Conservation (phyloP, 2,329 filamentous ascomycete species). For the Phyllosticta capitalensis region DNA sequence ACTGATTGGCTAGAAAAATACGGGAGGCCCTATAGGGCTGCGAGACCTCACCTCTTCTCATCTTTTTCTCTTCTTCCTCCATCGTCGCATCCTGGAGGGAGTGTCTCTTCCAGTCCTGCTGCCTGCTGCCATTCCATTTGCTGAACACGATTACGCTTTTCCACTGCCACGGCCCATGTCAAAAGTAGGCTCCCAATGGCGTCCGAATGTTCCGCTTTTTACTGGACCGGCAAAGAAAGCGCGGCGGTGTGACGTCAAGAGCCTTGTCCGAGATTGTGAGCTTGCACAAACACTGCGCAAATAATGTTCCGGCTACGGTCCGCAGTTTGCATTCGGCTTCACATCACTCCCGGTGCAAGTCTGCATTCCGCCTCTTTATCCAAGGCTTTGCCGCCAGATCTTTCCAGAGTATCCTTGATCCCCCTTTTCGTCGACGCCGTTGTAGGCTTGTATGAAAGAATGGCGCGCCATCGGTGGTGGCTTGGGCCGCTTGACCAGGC, state of each 20-base stretch:
- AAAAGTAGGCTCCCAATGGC: neutral
- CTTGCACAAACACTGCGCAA: neutral
- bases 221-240: neutral
- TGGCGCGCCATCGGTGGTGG: neutral
- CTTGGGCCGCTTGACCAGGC: neutral
- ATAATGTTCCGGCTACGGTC: neutral
- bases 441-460: neutral
- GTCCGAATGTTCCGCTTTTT: neutral
- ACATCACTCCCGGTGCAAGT: neutral
- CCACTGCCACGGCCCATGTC: neutral
- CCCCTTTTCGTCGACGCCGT: neutral
- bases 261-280: neutral
- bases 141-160: neutral
- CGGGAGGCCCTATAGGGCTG: neutral
- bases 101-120: neutral
- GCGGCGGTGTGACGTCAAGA: neutral
- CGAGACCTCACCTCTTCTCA: neutral
- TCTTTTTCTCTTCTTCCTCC: neutral
- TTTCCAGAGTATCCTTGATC: too few relatives aligned
- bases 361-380: neutral
- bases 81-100: neutral
- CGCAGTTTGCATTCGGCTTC: neutral
- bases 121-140: neutral
- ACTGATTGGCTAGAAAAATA: neutral
- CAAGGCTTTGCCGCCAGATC: too few relatives aligned